Evolutionary conservation across 2,329 filamentous ascomycete genomes (phyloP), one percentile per base, ranked within the genome.

Genomic region (Claviceps africana): DNA sequence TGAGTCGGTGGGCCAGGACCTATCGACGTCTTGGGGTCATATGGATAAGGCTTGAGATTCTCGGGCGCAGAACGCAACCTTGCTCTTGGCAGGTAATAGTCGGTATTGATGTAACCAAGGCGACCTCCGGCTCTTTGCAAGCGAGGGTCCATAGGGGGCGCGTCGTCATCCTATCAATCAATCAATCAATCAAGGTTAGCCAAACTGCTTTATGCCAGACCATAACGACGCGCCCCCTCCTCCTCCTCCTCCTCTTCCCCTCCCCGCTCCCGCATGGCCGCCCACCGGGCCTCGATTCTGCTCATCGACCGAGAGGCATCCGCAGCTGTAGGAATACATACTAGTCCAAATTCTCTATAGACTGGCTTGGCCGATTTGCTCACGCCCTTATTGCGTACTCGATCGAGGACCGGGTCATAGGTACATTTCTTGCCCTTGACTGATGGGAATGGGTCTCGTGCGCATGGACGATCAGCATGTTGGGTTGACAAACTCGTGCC

Each of bases 1-100:
- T 95, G 88, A 2, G 86, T 88, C 2, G 93, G 88, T 15, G 91
- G 91, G 0, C 88, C 88, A 25, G 89, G 88, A 0, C 90, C 91
- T 60, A 94, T 81, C 2, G 91, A 95, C 4, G 88, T 88, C 60
- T 81, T 82, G 5, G 82, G 71, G 64, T 97, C 90, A 67, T 88
- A 93, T 28, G 79, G 70, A 67, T 94, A 96, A 22, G 86, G 84
- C 64, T 82, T 86, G 50, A 95, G 71, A 55, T 85, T 83, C 68
- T 95, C 95, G 1, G 86, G 86, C 30, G 85, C 78, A 59, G 77
- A 79, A 63, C 79, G 85, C 63, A 83, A 72, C 60, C 80, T 87
- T 57, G 81, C 83, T 72, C 84, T 91, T 64, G 75, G 79, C 54
- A 78, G 79, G 71, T 80, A 83, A 67, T 77, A 83, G 62, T 84